These are phyloP conservation scores for Sanghuangporus sanghuang DNA, from an alignment of 1,284 basidiomycete species.

Conservation along the genomic window DNA sequence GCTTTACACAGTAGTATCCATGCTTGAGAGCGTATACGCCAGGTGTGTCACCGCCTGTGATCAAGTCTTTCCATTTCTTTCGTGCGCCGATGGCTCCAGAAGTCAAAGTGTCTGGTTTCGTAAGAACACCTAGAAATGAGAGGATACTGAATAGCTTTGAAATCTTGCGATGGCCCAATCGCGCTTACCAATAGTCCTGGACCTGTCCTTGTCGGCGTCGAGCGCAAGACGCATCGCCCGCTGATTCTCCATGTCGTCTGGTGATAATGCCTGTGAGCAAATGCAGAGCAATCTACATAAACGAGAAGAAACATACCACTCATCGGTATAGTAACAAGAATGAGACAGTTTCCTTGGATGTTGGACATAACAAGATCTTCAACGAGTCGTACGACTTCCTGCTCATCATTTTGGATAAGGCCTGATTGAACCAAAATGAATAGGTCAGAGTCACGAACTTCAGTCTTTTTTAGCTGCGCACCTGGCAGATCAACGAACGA, in stretches of 20 bases:
- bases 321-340: conserved; percentile 59
- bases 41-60: conserved; percentile 35
- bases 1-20: conserved; percentile 64
- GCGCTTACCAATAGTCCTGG: conserved; percentile 51
- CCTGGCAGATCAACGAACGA: conserved; percentile 54
- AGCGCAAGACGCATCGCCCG: conserved; percentile 48
- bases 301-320: conserved; percentile 36
- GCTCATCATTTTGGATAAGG: conserved; percentile 48
- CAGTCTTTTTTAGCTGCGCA: background rate
- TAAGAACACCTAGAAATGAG: conserved; percentile 45
- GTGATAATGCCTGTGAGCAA: background rate
- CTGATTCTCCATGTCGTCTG: conserved; percentile 67
- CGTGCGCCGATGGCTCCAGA: conserved; percentile 39
- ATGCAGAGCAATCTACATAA: background rate
- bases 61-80: conserved; percentile 44
- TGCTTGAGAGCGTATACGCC: conserved; percentile 37
- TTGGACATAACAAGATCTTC: conserved; percentile 40
- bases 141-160: background rate
- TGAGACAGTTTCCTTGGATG: conserved; percentile 45
- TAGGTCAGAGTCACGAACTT: background rate
- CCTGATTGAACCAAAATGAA: conserved; percentile 29
- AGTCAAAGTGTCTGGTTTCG: conserved; percentile 55
- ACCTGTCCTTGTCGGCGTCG: conserved; percentile 44
- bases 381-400: conserved; percentile 39
- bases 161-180: background rate